Evolutionary conservation across 495 filamentous ascomycete species (phyloP).

Genomic region (Neurospora sp.): DNA sequence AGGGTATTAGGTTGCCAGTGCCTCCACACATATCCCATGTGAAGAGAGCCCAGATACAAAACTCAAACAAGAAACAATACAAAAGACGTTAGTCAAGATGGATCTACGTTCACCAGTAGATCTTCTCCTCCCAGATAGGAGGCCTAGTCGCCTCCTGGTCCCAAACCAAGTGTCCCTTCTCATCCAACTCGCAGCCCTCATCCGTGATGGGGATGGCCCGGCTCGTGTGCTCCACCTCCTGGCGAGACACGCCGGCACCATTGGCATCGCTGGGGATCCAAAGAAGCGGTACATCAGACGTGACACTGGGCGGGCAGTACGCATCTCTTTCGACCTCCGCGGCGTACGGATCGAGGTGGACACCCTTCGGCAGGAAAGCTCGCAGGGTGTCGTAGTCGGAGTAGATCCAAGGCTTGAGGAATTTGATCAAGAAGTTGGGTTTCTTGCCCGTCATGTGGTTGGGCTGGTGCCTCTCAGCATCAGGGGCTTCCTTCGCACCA

Average conservation of each 20-base stretch:
- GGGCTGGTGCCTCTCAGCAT: background rate
- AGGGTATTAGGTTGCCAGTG: background rate
- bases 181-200: conserved; percentile 70
- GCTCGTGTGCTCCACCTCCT: conserved; percentile 64
- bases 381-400: conserved; percentile 63
- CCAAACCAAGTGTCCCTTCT: conserved; percentile 73
- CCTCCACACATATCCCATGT: background rate
- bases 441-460: conserved; percentile 18
- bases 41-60: background rate
- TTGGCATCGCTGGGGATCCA: conserved; percentile 71
- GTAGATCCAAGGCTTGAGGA: conserved; percentile 70
- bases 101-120: conserved; percentile 32
- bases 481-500: conserved; percentile 3
- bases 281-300: conserved; percentile 53
- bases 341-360: conserved; percentile 43
- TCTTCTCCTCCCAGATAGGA: conserved; percentile 71
- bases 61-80: background rate
- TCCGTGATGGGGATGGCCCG: conserved; percentile 73
- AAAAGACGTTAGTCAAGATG: background rate
- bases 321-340: conserved; percentile 55
- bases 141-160: conserved; percentile 59
- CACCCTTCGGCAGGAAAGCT: conserved; percentile 53
- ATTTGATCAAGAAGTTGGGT: conserved; percentile 50
- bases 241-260: conserved; percentile 56
- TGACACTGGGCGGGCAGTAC: conserved; percentile 69